Evolutionary conservation across 805 yeast species (phyloP), one percentile per base, ranked within the genome.

Genomic region (Debaryomyces tyrocola): DNA sequence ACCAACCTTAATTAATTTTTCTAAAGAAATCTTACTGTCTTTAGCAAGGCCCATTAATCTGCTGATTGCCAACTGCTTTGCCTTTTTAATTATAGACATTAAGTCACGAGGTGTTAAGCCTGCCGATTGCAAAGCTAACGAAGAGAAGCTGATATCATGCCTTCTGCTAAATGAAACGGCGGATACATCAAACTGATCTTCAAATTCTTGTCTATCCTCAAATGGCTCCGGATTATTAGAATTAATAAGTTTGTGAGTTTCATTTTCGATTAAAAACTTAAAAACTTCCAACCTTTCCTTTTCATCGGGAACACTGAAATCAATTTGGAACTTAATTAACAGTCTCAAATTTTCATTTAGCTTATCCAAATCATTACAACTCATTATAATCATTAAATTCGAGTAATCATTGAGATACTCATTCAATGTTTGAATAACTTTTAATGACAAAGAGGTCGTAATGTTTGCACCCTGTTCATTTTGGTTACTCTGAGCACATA

Each of bases 21-120:
- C 54, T 20, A 56, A 47, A 0, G 63, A 20, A 6, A 59, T 53
- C 0, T 46, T 52, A 4, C 37, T 44, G 3, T 48, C 58, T 11
- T 57, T 43, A 20, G 76, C 55, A 4, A 72, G 44, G 2, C 69
- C 66, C 33, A 67, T 67, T 2, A 77, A 43, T 43, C 90, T 67
- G 35, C 74, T 78, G 12, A 79, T 51, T 0, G 95, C 86, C 24
- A 74, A 56, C 27, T 73, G 68, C 53, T 82, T 81, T 1, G 96
- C 85, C 43, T 77, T 79, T 15, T 78, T 75, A 4, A 90, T 80
- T 48, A 90, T 88, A 0, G 92, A 81, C 3, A 69, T 68, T 40
- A 92, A 70, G 62, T 94, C 97, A 17, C 86, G 73, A 1, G 97
- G 96, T 0, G 94, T 87, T 45, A 92, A 73, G 17, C 98, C 98